Evolutionary conservation across 257 asterid species (phyloP).

Genomic region (Buddleja alternifolia): DNA sequence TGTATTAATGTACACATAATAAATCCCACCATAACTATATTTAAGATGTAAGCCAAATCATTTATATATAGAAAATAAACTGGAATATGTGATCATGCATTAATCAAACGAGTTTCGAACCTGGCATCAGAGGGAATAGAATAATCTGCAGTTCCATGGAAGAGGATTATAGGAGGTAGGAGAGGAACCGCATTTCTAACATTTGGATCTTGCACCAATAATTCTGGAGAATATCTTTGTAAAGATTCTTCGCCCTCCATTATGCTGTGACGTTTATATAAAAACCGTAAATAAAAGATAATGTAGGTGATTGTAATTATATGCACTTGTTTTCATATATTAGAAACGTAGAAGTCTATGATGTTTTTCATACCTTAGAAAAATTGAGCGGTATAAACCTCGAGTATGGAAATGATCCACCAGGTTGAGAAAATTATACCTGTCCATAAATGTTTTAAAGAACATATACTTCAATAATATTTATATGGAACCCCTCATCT

Average conservation of each 20-base stretch:
- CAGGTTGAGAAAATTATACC: constrained; percentile 77
- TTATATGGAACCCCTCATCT: too few relatives aligned
- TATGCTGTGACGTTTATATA: constrained; percentile 53
- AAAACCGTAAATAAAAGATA: background rate
- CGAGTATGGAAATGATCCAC: constrained; percentile 79
- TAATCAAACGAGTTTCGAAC: constrained; percentile 37
- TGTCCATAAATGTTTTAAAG: constrained; percentile 36
- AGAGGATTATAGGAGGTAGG: constrained; percentile 80
- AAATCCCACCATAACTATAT: too few relatives aligned
- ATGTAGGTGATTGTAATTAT: background rate
- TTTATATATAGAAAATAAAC: constrained; percentile 10
- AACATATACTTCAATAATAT: background rate
- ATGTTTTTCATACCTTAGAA: constrained; percentile 55
- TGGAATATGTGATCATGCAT: background rate
- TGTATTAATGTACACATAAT: too few relatives aligned
- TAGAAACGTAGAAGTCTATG: constrained; percentile 3
- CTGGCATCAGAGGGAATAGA: constrained; percentile 88
- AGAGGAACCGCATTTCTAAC: constrained; percentile 60
- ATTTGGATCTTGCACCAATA: constrained; percentile 68
- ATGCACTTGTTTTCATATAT: background rate
- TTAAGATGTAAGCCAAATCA: too few relatives aligned
- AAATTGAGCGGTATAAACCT: constrained; percentile 81
- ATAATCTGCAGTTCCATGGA: constrained; percentile 94
- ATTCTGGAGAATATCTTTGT: constrained; percentile 76
- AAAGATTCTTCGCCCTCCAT: constrained; percentile 97